Percentiles rank a stretch among this genome's conserved stretches.
phyloP scores from a whole-genome alignment of 495 filamentous ascomycete genomes.

The Aspergillus conjunctus region DNA sequence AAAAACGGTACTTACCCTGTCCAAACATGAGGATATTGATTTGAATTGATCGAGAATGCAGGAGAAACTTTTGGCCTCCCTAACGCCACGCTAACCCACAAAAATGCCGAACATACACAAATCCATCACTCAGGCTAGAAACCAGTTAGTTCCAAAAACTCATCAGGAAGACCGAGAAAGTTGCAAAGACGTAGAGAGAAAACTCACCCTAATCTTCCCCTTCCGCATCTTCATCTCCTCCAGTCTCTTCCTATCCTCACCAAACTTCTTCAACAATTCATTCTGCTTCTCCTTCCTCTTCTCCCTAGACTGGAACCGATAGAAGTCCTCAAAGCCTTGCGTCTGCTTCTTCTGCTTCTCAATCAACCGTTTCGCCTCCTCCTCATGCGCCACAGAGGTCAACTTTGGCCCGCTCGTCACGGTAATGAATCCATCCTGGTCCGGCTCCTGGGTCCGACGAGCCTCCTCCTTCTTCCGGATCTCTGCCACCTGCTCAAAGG shows the following conservation, averaged over 20 bases:
- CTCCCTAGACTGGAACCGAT: conserved; percentile 91
- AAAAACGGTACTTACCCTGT: background rate
- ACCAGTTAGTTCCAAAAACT: conserved; percentile 17
- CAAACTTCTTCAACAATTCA: conserved; percentile 59
- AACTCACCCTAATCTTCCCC: conserved; percentile 51
- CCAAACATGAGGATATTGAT: background rate
- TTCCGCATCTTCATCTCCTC: conserved; percentile 53
- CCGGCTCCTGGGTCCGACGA: conserved; percentile 70
- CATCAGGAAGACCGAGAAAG: conserved; percentile 8
- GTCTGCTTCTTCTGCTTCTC: conserved; percentile 74
- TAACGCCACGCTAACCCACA: conserved; percentile 36
- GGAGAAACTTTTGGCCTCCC: conserved; percentile 24
- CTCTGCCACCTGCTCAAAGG: conserved; percentile 67
- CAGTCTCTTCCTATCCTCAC: conserved; percentile 57
- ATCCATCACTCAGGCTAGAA: conserved; percentile 48
- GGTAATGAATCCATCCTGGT: conserved; percentile 94
- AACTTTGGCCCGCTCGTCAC: conserved; percentile 74
- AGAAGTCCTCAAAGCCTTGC: conserved; percentile 75
- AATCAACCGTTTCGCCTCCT: conserved; percentile 71
- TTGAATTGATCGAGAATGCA: conserved; percentile 6
- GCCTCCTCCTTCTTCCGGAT: conserved; percentile 64
- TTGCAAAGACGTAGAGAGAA: background rate
- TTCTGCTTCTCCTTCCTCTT: conserved; percentile 80
- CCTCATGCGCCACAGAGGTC: conserved; percentile 71
- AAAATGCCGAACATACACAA: conserved; percentile 5